These are phyloP conservation scores for Gonapodya prolifera DNA, from an alignment of 192 early-diverging fungal genomes.

Conservation along the genomic window DNA sequence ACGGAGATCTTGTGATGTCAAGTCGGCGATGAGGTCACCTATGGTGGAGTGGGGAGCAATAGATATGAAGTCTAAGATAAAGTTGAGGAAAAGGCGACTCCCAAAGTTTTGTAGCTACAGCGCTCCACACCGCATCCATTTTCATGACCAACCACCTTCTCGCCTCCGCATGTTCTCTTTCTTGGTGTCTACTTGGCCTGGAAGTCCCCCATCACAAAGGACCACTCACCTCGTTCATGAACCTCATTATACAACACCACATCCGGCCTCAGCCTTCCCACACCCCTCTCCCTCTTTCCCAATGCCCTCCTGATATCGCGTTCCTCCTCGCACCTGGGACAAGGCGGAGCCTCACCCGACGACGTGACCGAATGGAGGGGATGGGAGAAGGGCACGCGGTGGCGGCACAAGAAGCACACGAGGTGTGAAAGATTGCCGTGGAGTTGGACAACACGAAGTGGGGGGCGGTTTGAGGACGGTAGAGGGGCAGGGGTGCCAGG, in stretches of 20 bases:
- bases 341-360: conserved; percentile 59
- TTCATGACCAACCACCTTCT: too few relatives aligned
- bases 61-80: not conserved
- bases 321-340: conserved; percentile 39
- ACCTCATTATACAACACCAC: conserved; percentile 94
- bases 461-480: not conserved
- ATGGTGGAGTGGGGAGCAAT: not conserved
- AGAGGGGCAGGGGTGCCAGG: not conserved
- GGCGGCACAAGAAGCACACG: conserved; percentile 74
- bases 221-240: conserved; percentile 47
- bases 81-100: conserved; percentile 8
- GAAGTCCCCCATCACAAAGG: not conserved
- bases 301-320: conserved; percentile 29
- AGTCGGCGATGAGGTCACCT: conserved; percentile 46
- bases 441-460: conserved; percentile 61
- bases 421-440: conserved; percentile 82
- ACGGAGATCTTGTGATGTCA: conserved; percentile 39
- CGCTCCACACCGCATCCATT: too few relatives aligned
- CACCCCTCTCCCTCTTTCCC: conserved; percentile 63
- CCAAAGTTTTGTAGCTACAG: too few relatives aligned
- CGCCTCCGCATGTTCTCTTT: too few relatives aligned
- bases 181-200: too few relatives aligned
- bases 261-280: conserved; percentile 76
- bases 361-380: not conserved
- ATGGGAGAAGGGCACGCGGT: conserved; percentile 41